phyloP scores from a whole-genome alignment of 2,329 filamentous ascomycete genomes.

The Neoarthrinium moseri region DNA sequence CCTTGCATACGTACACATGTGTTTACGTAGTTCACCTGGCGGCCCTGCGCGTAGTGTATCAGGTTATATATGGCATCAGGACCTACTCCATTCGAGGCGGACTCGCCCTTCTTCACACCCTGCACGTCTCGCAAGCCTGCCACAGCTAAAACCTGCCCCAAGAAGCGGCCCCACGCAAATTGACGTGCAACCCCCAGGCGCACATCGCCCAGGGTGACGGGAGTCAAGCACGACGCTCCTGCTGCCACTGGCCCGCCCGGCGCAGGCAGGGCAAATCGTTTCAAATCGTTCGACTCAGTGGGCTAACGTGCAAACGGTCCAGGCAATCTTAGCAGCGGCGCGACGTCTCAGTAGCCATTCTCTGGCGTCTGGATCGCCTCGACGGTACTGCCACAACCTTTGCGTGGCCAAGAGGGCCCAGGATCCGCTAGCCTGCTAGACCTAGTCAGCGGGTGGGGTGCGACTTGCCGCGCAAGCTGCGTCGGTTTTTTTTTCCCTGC shows the following conservation, averaged over 20 bases:
- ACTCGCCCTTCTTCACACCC: slow-evolving; percentile 17
- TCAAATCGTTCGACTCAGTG: slow-evolving; percentile 12
- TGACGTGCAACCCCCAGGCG: neutral
- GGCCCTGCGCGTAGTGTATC: slow-evolving; percentile 13
- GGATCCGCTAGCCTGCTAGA: neutral
- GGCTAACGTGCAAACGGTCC: slow-evolving; percentile 12
- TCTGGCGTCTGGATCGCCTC: neutral
- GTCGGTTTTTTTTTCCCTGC: no score
- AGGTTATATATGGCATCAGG: slow-evolving; percentile 13
- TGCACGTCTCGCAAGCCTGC: slow-evolving; percentile 27
- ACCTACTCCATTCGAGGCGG: slow-evolving; percentile 7
- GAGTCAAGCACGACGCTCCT: neutral
- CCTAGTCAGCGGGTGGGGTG: neutral
- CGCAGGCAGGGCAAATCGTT: slow-evolving; percentile 3
- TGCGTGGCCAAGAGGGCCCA: slow-evolving; percentile 4
- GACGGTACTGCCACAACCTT: neutral
- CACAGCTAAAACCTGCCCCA: slow-evolving; percentile 15
- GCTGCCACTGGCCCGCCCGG: no score
- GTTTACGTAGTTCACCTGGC: slow-evolving; percentile 8
- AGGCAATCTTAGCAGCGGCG: slow-evolving; percentile 14
- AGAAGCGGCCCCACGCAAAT: slow-evolving; percentile 10
- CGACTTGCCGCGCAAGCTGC: slow-evolving; percentile 12
- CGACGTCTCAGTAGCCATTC: slow-evolving; percentile 9
- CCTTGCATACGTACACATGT: neutral
- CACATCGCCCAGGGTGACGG: slow-evolving; percentile 3